Percentiles rank a stretch among this genome's conserved stretches.
phyloP scores from a whole-genome alignment of 768 basidiomycete species.

The Suillus variegatus region DNA sequence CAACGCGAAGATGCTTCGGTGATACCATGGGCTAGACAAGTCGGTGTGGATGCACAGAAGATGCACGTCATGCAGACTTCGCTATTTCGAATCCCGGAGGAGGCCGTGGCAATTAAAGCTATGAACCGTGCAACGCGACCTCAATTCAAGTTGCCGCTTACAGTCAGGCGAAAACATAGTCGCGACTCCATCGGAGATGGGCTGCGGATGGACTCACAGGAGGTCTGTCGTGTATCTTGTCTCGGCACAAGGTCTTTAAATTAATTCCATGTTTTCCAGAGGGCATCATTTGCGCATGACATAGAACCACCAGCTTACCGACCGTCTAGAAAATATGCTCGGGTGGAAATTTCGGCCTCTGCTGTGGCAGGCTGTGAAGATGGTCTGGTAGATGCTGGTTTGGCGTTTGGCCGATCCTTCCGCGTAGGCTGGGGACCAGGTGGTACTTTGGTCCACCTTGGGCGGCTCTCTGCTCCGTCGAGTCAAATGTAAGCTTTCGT shows the following conservation, averaged over 20 bases:
- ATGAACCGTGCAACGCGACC: slow-evolving; percentile 43
- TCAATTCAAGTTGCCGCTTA: slow-evolving; percentile 37
- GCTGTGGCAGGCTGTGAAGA: slow-evolving; percentile 65
- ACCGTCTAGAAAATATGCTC: slow-evolving; percentile 79
- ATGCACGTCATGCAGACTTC: slow-evolving; percentile 94
- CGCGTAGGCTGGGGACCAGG: slow-evolving; percentile 89
- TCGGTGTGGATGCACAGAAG: slow-evolving; percentile 82
- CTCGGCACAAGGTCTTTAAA: background rate
- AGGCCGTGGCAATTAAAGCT: slow-evolving; percentile 63
- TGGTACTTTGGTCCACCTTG: slow-evolving; percentile 74
- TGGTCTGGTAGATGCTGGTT: slow-evolving; percentile 74
- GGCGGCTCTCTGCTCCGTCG: slow-evolving; percentile 65
- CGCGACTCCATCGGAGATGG: slow-evolving; percentile 79
- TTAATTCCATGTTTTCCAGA: slow-evolving; percentile 41
- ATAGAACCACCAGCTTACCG: slow-evolving; percentile 66
- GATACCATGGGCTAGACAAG: slow-evolving; percentile 70
- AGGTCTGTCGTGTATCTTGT: slow-evolving; percentile 43
- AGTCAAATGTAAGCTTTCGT: slow-evolving; percentile 49
- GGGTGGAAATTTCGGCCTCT: slow-evolving; percentile 70
- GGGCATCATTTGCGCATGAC: slow-evolving; percentile 77
- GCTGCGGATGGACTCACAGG: slow-evolving; percentile 56
- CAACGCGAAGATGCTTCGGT: slow-evolving; percentile 46
- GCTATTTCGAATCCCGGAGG: slow-evolving; percentile 77
- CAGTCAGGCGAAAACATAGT: slow-evolving; percentile 67
- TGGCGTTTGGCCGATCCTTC: slow-evolving; percentile 85